These are phyloP conservation scores for Amoeboaphelidium occidentale DNA, from an alignment of 371 early-diverging fungal species.

Conservation along the genomic window DNA sequence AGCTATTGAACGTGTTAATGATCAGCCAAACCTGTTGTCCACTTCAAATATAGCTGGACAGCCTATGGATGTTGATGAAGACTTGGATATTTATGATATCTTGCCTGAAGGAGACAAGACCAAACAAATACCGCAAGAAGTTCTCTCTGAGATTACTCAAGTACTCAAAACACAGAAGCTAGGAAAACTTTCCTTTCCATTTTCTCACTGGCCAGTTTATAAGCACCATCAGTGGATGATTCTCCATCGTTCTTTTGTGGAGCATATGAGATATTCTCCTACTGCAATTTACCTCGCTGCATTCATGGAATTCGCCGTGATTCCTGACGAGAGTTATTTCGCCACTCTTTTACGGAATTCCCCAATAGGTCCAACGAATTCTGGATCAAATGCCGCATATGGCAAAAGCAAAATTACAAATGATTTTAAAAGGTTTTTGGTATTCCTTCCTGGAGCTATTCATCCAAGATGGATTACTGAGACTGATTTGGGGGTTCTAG, in stretches of 20 bases:
- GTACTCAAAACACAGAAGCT: background rate
- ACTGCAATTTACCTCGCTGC: background rate
- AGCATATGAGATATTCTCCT: background rate
- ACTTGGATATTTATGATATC: background rate
- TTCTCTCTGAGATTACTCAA: background rate
- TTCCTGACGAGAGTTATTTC: background rate
- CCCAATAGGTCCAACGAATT: too few relatives aligned
- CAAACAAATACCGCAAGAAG: background rate
- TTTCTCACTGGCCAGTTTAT: background rate
- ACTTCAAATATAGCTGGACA: background rate
- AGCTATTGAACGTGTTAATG: background rate
- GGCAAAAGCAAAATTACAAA: too few relatives aligned
- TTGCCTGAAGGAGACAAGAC: background rate
- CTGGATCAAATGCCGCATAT: too few relatives aligned
- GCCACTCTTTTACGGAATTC: background rate
- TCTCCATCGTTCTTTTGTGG: background rate
- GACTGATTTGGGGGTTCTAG: too few relatives aligned
- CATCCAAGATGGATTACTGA: too few relatives aligned
- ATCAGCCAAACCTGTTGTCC: background rate
- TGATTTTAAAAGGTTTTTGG: too few relatives aligned
- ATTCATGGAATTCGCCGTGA: background rate
- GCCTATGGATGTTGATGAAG: background rate
- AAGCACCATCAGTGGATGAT: background rate
- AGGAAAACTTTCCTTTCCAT: background rate
- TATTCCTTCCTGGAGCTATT: too few relatives aligned